A percentile compares a stretch with the other conserved stretches of the same genome.
Conservation (phyloP, 139 green algal species). For the Zygnema circumcarinatum region DNA sequence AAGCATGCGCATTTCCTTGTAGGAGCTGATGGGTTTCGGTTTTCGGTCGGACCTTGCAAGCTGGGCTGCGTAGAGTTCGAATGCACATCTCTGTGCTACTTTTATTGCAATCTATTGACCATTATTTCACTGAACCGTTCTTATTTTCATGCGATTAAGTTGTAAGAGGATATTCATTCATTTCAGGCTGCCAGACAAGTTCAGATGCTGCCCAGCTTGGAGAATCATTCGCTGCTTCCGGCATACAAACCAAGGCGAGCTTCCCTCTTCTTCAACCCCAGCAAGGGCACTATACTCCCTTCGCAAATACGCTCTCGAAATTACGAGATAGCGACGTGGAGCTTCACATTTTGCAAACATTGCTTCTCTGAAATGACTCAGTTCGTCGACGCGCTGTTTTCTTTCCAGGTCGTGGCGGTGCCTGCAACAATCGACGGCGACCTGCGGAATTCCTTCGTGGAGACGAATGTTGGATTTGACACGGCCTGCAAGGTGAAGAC, state of each 20-base stretch:
- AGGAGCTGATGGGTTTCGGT: too few relatives aligned
- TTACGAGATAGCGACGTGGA: too few relatives aligned
- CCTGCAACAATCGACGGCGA: slow-evolving; percentile 78
- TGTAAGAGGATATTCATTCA: too few relatives aligned
- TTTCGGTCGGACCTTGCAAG: too few relatives aligned
- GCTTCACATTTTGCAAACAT: too few relatives aligned
- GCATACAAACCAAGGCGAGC: slow-evolving; percentile 55
- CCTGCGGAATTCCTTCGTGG: slow-evolving; percentile 66
- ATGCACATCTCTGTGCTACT: background rate
- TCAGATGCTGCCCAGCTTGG: slow-evolving; percentile 72
- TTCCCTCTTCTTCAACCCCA: too few relatives aligned
- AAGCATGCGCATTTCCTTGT: slow-evolving; percentile 39
- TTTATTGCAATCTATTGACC: background rate
- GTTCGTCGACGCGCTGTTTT: too few relatives aligned
- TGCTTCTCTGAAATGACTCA: too few relatives aligned
- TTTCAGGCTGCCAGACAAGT: slow-evolving; percentile 66
- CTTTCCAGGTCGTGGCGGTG: slow-evolving; percentile 8
- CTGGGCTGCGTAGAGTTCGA: too few relatives aligned
- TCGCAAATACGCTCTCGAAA: too few relatives aligned
- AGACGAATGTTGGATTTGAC: slow-evolving; percentile 74
- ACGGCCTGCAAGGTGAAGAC: slow-evolving; percentile 70
- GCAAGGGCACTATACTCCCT: too few relatives aligned
- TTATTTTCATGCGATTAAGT: too few relatives aligned
- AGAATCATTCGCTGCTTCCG: slow-evolving; percentile 49
- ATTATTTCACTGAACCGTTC: slow-evolving; percentile 17